Evolutionary conservation across 2,329 filamentous ascomycete genomes (phyloP).

Genomic region (Lachnellula suecica): DNA sequence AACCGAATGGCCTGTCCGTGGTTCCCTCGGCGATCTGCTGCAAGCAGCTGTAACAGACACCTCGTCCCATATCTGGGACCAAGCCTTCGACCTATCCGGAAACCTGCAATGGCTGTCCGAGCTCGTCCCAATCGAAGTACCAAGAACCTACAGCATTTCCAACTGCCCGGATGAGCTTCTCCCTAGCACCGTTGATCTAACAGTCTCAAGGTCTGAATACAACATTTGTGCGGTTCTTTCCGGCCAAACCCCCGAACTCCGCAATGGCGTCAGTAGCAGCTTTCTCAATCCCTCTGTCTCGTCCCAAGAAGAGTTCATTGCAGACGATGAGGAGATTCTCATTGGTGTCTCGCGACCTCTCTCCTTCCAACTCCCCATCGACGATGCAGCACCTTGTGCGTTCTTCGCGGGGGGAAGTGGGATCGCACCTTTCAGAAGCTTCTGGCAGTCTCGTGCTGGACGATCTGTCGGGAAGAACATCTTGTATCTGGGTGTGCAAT

Average conservation of each 20-base stretch:
- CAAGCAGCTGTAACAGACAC: no score
- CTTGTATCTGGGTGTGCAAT: slow-evolving; percentile 52
- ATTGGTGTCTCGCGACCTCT: slow-evolving; percentile 54
- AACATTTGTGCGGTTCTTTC: slow-evolving; percentile 38
- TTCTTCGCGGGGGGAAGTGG: slow-evolving; percentile 55
- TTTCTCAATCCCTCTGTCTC: slow-evolving; percentile 51
- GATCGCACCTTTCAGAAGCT: slow-evolving; percentile 53
- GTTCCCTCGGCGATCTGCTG: no score
- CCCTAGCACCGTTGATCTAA: slow-evolving; percentile 50
- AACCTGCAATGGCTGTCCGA: slow-evolving; percentile 44
- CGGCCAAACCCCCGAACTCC: slow-evolving; percentile 13
- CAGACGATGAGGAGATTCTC: slow-evolving; percentile 46
- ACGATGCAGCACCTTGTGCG: slow-evolving; percentile 48
- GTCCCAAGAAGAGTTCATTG: slow-evolving; percentile 38
- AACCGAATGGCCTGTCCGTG: no score
- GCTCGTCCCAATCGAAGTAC: slow-evolving; percentile 48
- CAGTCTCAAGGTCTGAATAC: slow-evolving; percentile 51
- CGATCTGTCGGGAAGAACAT: slow-evolving; percentile 44
- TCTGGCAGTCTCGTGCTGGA: slow-evolving; percentile 49
- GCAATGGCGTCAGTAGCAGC: slow-evolving; percentile 50
- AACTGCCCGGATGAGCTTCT: slow-evolving; percentile 50
- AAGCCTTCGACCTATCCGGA: slow-evolving; percentile 43
- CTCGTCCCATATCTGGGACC: slow-evolving; percentile 48
- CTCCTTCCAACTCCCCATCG: slow-evolving; percentile 50
- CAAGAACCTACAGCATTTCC: slow-evolving; percentile 53